These are phyloP conservation scores for Litchi chinensis DNA, from an alignment of 345 rosid genomes.

Conservation along the genomic window DNA sequence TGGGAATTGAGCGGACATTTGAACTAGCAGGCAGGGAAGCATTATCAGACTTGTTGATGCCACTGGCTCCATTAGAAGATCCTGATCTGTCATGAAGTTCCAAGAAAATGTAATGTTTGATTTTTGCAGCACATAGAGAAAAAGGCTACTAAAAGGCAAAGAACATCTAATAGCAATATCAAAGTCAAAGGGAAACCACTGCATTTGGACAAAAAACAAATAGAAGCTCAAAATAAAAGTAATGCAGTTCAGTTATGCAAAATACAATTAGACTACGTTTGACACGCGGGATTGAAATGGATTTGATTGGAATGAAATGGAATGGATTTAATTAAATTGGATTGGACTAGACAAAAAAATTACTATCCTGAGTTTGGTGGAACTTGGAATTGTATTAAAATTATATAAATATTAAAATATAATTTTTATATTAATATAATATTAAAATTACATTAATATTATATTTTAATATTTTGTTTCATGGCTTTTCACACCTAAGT, in stretches of 20 bases:
- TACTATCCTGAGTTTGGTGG: too few species aligned
- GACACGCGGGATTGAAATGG: too few species aligned
- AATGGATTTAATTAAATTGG: too few species aligned
- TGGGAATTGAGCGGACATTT: constrained; percentile 34
- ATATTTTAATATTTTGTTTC: too few species aligned
- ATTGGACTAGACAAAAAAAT: too few species aligned
- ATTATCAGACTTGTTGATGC: constrained; percentile 39
- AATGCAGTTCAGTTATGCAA: not conserved
- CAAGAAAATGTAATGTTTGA: constrained; percentile 6
- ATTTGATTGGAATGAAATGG: too few species aligned
- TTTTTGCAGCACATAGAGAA: not conserved
- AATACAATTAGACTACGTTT: not conserved
- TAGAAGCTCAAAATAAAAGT: not conserved
- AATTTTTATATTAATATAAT: too few species aligned
- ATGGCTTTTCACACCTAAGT: too few species aligned
- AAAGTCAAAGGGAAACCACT: not conserved
- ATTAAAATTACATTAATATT: too few species aligned
- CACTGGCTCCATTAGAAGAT: constrained; percentile 34
- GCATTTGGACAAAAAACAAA: not conserved
- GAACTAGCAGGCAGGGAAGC: constrained; percentile 31
- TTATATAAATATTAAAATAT: too few species aligned
- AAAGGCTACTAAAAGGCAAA: not conserved
- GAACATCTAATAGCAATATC: not conserved
- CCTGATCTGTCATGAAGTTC: constrained; percentile 41
- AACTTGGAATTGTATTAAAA: too few species aligned